Percentiles rank a stretch among this genome's conserved stretches.
phyloP scores from a whole-genome alignment of 192 early-diverging fungal genomes.

The Umbelopsis sp. region DNA sequence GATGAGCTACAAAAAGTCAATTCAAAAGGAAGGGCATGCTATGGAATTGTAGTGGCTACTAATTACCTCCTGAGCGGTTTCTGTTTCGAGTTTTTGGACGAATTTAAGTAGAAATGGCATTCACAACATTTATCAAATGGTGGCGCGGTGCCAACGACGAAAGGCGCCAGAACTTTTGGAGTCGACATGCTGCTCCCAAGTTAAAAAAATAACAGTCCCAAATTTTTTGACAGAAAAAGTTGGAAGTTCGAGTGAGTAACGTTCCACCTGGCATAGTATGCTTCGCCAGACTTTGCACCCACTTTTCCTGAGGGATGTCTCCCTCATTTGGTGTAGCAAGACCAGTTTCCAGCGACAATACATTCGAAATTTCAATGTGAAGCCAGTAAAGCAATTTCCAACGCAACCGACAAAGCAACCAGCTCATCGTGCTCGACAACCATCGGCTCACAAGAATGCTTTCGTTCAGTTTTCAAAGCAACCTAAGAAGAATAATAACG shows the following conservation, averaged over 20 bases:
- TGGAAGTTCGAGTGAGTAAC: background rate
- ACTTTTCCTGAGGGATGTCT: background rate
- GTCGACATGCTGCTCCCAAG: too few relatives aligned
- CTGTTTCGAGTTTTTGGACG: background rate
- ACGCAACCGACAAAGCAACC: too few relatives aligned
- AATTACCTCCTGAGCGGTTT: background rate
- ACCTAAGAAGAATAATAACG: too few relatives aligned
- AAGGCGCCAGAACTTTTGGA: too few relatives aligned
- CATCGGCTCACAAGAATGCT: too few relatives aligned
- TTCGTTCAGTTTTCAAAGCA: too few relatives aligned
- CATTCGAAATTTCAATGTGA: too few relatives aligned
- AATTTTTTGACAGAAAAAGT: background rate
- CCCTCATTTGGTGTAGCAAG: too few relatives aligned
- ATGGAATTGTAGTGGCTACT: background rate
- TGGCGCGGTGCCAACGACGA: too few relatives aligned
- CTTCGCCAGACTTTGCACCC: background rate
- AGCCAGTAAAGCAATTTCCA: too few relatives aligned
- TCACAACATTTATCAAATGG: background rate
- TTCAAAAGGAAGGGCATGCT: background rate
- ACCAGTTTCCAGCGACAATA: too few relatives aligned
- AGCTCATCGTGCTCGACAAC: too few relatives aligned
- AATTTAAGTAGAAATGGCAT: conserved; percentile 14
- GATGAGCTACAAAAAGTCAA: background rate
- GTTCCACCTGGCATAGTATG: background rate
- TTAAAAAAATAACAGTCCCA: background rate